Base-by-base conservation (phyloP, 106 monocot genomes). In the Apostasia shenzhenica region DNA sequence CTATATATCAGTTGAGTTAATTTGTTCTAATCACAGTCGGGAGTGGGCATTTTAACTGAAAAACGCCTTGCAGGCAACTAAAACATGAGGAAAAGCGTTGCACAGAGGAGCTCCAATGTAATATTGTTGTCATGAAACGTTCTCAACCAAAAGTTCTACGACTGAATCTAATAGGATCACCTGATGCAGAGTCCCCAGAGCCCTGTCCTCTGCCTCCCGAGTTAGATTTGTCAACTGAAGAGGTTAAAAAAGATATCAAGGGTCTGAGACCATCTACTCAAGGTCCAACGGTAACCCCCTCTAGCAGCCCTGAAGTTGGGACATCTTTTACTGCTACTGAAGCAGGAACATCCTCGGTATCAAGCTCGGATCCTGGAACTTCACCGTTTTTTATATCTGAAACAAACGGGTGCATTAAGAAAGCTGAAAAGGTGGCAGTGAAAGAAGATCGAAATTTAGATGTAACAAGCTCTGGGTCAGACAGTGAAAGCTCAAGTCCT, bases 81-180 rank as follows among this genome's bases (percentile, higher is more conserved):
- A 92, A 92, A 80, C 78, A 89, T 48, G 95, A 97, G 50, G 84
- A 86, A 72, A 97, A 81, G 66, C 77, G 72, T 43, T 97, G 95
- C 77, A 80, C 89, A 72, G 91, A 95, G 64, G 91, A 88, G 51
- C 84, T 95, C 8, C 95, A 91, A 69, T 91, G 88, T 54, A 97
- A 97, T 73, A 92, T 97, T 49, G 95, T 97, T 2, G 86, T 80
- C 13, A 97, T 97, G 95, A 97, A 97, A 67, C 83, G 81, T 14
- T 89, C 89, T 59, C 84, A 92, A 67, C 84, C 95, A 0, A 97
- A 97, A 81, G 89, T 97, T 72, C 84, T 97, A 66, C 77, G 95
- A 3, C 75, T 97, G 60, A 92, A 92, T 79, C 72, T 97, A 9
- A 77, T 88, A 2, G 74, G 87, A 46, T 87, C 88, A 48, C 73